These are phyloP conservation scores for Neocucurbitaria cava DNA, from an alignment of 2,329 filamentous ascomycete genomes.

Conservation along the genomic window DNA sequence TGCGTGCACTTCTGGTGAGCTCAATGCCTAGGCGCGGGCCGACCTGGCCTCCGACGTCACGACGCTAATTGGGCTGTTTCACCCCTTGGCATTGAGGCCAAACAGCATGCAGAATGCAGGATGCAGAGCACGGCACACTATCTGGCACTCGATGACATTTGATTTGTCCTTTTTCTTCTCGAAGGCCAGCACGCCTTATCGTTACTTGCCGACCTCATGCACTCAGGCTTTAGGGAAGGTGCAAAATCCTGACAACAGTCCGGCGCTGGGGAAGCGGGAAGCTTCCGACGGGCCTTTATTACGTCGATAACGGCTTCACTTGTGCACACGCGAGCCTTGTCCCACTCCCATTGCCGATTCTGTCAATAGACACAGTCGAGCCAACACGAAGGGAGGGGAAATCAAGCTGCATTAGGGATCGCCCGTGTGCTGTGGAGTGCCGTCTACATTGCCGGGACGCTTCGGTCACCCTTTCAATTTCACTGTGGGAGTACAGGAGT, in stretches of 20 bases:
- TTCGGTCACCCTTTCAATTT: not conserved
- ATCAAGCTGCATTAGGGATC: not conserved
- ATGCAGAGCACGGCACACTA: constrained; percentile 1
- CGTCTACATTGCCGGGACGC: not conserved
- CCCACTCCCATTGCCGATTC: constrained; percentile 1
- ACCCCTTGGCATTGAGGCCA: not conserved
- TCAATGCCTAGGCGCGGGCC: constrained; percentile 9
- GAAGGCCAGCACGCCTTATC: not conserved
- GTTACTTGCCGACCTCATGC: not conserved
- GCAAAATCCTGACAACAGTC: not conserved
- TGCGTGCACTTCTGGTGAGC: constrained; percentile 10
- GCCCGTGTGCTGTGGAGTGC: not conserved
- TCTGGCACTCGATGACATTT: not conserved
- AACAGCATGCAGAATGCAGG: constrained; percentile 1
- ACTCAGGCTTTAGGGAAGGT: not conserved
- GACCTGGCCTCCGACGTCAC: not conserved
- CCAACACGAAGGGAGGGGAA: constrained; percentile 1
- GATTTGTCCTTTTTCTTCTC: not conserved
- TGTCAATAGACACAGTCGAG: not conserved
- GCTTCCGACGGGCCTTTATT: constrained; percentile 4
- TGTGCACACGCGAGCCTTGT: not conserved
- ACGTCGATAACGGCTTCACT: constrained; percentile 2
- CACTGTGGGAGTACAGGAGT: not conserved
- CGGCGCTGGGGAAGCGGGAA: constrained; percentile 13
- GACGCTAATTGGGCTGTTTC: not conserved